These are phyloP conservation scores for Epichloe bromicola DNA, from an alignment of 2,329 filamentous ascomycete genomes.

Conservation along the genomic window DNA sequence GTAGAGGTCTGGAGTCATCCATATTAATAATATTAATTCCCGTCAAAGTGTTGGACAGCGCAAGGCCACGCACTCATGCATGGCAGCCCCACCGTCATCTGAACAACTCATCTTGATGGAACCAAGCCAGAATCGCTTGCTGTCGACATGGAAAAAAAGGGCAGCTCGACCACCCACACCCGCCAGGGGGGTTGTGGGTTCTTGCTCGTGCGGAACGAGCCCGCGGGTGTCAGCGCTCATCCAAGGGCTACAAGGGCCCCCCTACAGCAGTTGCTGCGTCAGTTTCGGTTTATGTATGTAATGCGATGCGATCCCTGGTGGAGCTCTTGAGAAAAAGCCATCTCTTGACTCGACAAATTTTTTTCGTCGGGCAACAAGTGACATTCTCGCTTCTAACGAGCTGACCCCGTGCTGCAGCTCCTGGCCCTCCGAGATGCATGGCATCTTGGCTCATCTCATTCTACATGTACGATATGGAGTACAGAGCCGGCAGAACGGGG, in stretches of 20 bases:
- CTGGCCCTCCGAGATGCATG: conserved; percentile 2
- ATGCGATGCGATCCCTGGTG: conserved; percentile 4
- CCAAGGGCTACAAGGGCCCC: background rate
- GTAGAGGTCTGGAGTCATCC: too few species aligned
- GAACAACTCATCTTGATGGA: background rate
- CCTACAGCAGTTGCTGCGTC: background rate
- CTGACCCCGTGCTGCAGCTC: conserved; percentile 6
- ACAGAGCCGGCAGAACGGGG: background rate
- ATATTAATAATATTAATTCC: too few species aligned
- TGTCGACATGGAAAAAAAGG: background rate
- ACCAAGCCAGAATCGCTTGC: background rate
- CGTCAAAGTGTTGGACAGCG: conserved; percentile 8
- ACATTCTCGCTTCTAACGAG: conserved; percentile 4
- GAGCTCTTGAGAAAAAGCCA: background rate
- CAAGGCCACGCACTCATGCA: conserved; percentile 19
- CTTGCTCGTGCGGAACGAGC: background rate
- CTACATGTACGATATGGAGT: conserved; percentile 1
- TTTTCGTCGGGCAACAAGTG: background rate
- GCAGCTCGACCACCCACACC: background rate
- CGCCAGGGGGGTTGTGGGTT: background rate
- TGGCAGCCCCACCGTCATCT: conserved; percentile 8
- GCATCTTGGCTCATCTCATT: conserved; percentile 4
- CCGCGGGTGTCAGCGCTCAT: background rate
- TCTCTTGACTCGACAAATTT: background rate
- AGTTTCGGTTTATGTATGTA: background rate